phyloP scores from a whole-genome alignment of 2,329 filamentous ascomycete species.

The Phaeosphaeriaceae sp. region DNA sequence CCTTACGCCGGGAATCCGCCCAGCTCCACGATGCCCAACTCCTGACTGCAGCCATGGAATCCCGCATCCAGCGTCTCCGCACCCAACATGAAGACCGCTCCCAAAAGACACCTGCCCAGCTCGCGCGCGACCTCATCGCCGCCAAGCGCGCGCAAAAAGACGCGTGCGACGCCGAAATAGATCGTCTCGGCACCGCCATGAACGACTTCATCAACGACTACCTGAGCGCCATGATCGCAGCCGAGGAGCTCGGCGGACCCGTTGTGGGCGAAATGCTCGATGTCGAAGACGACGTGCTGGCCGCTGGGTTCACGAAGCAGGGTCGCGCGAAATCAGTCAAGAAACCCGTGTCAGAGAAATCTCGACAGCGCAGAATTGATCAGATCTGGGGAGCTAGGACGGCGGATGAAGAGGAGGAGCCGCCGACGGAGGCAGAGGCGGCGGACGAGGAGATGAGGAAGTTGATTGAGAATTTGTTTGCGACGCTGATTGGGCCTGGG shows the following conservation, averaged over 20 bases:
- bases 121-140: conserved; percentile 67
- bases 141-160: conserved; percentile 67
- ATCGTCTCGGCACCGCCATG: conserved; percentile 67
- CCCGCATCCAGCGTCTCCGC: conserved; percentile 66
- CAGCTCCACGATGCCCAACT: conserved; percentile 56
- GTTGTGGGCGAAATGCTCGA: conserved; percentile 78
- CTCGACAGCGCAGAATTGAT: conserved; percentile 59
- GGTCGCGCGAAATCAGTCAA: conserved; percentile 55
- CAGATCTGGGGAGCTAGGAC: conserved; percentile 53
- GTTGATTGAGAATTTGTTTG: conserved; percentile 56
- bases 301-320: conserved; percentile 61
- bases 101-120: conserved; percentile 66
- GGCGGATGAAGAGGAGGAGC: conserved; percentile 27
- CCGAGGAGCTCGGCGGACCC: conserved; percentile 83
- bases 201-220: conserved; percentile 74
- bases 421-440: conserved; percentile 54
- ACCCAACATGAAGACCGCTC: conserved; percentile 64
- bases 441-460: conserved; percentile 57
- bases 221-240: conserved; percentile 77
- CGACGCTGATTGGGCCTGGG: conserved; percentile 46
- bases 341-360: conserved; percentile 38
- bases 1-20: conserved; percentile 54
- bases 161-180: conserved; percentile 67
- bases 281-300: conserved; percentile 62
- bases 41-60: conserved; percentile 57